Percentiles rank a stretch among this genome's conserved stretches.
Evolutionary conservation across 805 yeast species (phyloP).

Genomic region (Yamadazyma olivae): DNA sequence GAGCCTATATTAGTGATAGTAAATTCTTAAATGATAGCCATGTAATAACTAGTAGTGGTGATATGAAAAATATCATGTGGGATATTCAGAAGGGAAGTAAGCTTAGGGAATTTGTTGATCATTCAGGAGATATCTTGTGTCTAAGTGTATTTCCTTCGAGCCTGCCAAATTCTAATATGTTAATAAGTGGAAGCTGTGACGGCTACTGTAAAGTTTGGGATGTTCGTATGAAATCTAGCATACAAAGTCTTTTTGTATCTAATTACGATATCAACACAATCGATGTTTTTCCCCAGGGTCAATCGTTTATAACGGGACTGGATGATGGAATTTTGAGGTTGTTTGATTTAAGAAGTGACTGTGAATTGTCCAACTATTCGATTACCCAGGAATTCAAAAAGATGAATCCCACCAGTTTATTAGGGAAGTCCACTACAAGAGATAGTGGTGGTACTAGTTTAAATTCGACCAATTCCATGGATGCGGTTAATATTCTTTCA

Average conservation of each 20-base stretch:
- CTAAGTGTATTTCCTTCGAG: constrained; percentile 25
- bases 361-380: constrained; percentile 55
- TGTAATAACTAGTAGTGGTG: constrained; percentile 75
- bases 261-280: constrained; percentile 61
- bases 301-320: constrained; percentile 69
- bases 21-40: constrained; percentile 58
- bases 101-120: constrained; percentile 57
- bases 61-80: constrained; percentile 77
- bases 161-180: constrained; percentile 23
- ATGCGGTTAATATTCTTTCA: constrained; percentile 54
- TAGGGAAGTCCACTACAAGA: background rate
- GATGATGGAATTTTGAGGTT: constrained; percentile 74
- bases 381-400: constrained; percentile 8
- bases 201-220: constrained; percentile 71
- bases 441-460: constrained; percentile 1
- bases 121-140: constrained; percentile 67
- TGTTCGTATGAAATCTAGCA: constrained; percentile 45
- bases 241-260: constrained; percentile 52
- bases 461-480: constrained; percentile 6
- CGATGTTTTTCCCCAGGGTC: constrained; percentile 65
- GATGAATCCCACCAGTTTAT: background rate
- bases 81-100: constrained; percentile 62
- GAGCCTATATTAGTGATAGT: constrained; percentile 75
- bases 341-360: constrained; percentile 75
- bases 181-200: constrained; percentile 67